Conservation (phyloP, 768 basidiomycete species). For the Boletus reticuloceps region DNA sequence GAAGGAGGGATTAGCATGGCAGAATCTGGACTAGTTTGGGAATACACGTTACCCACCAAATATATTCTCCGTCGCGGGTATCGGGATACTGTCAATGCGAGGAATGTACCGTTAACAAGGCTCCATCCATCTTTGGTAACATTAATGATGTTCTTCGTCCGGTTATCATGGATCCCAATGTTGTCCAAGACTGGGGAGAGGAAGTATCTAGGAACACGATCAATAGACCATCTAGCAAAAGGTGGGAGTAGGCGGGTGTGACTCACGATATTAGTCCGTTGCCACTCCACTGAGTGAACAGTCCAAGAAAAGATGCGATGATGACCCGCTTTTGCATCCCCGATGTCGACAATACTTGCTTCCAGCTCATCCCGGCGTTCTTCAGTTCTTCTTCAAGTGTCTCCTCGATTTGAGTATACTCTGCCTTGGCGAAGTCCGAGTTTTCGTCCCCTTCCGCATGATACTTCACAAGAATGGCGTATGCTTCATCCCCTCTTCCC, state of each 20-base stretch:
- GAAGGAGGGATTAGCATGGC: not conserved
- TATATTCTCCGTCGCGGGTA: slow-evolving; percentile 10
- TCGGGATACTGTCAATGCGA: slow-evolving; percentile 1
- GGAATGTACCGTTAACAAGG: not conserved
- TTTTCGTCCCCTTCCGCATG: slow-evolving; percentile 54
- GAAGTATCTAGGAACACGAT: slow-evolving; percentile 1
- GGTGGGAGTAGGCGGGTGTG: too few species aligned
- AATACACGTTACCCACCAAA: slow-evolving; percentile 1
- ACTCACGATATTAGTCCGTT: slow-evolving; percentile 8
- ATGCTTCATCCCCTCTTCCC: slow-evolving; percentile 49
- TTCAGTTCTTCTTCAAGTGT: slow-evolving; percentile 39
- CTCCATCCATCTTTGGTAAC: slow-evolving; percentile 5
- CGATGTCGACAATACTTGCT: not conserved
- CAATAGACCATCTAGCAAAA: too few species aligned
- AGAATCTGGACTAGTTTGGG: too few species aligned
- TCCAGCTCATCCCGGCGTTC: not conserved
- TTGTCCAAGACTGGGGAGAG: slow-evolving; percentile 12
- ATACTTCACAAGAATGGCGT: slow-evolving; percentile 48
- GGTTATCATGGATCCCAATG: slow-evolving; percentile 15
- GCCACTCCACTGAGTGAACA: slow-evolving; percentile 13
- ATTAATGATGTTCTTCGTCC: slow-evolving; percentile 14
- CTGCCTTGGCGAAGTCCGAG: slow-evolving; percentile 56
- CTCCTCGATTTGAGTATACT: slow-evolving; percentile 54
- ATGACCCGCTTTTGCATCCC: slow-evolving; percentile 19
- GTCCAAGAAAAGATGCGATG: slow-evolving; percentile 6